Conservation (phyloP, 2,329 filamentous ascomycete species). For the Exophiala viscosa region DNA sequence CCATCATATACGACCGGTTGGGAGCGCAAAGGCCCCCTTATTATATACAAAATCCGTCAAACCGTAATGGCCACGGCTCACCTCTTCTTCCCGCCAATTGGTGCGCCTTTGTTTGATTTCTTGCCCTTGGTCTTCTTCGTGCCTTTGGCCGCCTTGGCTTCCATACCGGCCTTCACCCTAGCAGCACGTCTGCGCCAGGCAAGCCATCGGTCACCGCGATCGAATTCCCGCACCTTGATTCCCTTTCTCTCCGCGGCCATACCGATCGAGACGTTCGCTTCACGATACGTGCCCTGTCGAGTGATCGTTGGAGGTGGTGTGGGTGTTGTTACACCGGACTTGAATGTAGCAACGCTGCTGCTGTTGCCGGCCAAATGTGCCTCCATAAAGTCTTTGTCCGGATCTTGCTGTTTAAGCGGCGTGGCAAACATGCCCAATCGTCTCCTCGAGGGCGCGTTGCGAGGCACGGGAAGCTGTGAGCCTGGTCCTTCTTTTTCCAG, state of each 20-base stretch:
- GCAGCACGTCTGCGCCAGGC: slow-evolving; percentile 61
- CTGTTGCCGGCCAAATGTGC: slow-evolving; percentile 14
- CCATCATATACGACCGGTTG: no score
- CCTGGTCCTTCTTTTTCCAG: slow-evolving; percentile 63
- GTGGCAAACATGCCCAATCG: slow-evolving; percentile 69
- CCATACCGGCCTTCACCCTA: slow-evolving; percentile 42
- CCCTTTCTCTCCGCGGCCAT: slow-evolving; percentile 48
- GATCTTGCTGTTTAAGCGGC: slow-evolving; percentile 31
- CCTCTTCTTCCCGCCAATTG: slow-evolving; percentile 15
- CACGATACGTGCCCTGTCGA: slow-evolving; percentile 36
- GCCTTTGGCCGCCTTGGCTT: slow-evolving; percentile 64
- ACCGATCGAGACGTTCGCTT: slow-evolving; percentile 49
- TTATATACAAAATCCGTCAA: neutral
- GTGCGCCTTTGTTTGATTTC: slow-evolving; percentile 26
- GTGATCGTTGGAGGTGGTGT: slow-evolving; percentile 31
- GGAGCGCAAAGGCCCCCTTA: neutral
- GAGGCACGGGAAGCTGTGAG: slow-evolving; percentile 73
- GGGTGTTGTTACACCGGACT: slow-evolving; percentile 25
- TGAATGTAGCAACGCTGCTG: slow-evolving; percentile 19
- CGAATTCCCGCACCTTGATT: slow-evolving; percentile 54
- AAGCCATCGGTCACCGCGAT: slow-evolving; percentile 58
- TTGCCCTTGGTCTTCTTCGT: slow-evolving; percentile 66
- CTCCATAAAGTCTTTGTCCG: slow-evolving; percentile 17
- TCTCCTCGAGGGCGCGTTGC: slow-evolving; percentile 69
- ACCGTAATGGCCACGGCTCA: neutral